A percentile compares a stretch with the other conserved stretches of the same genome.
Evolutionary conservation across 1,139 yeast genomes (phyloP).

Genomic region (Taphrina communis): DNA sequence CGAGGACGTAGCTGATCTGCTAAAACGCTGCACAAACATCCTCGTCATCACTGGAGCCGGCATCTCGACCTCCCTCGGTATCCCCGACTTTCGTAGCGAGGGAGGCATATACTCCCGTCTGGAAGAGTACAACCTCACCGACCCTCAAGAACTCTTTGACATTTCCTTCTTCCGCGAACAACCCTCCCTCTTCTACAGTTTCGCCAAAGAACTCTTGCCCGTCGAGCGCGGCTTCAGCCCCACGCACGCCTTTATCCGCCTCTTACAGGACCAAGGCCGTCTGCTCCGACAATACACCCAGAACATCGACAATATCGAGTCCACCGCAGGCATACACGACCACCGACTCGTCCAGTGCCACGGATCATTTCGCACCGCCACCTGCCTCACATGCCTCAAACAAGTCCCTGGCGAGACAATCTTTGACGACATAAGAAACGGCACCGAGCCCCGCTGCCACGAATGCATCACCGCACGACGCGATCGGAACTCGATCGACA

Average conservation of each 20-base stretch:
- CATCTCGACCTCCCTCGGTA: conserved; percentile 87
- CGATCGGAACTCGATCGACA: conserved; percentile 3
- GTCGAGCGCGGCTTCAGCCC: conserved; percentile 66
- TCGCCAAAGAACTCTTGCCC: conserved; percentile 87
- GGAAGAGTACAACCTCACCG: conserved; percentile 72
- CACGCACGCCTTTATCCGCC: conserved; percentile 78
- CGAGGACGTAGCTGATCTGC: conserved; percentile 64
- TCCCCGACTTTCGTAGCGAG: conserved; percentile 92
- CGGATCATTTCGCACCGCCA: conserved; percentile 92
- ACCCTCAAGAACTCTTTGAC: conserved; percentile 95
- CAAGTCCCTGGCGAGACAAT: conserved; percentile 71
- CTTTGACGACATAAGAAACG: conserved; percentile 64
- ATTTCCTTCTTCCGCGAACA: conserved; percentile 72
- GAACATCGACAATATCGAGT: conserved; percentile 89
- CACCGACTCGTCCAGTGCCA: conserved; percentile 89
- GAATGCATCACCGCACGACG: background rate
- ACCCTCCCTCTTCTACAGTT: conserved; percentile 79
- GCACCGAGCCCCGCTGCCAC: conserved; percentile 46
- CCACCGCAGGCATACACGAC: conserved; percentile 73
- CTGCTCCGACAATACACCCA: conserved; percentile 89
- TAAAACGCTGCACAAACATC: conserved; percentile 65
- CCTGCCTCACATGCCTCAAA: conserved; percentile 79
- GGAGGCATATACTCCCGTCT: conserved; percentile 81
- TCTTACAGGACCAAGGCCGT: conserved; percentile 77
- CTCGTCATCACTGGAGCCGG: conserved; percentile 95